Evolutionary conservation across 805 yeast genomes (phyloP).

Genomic region (Candida wancherniae): DNA sequence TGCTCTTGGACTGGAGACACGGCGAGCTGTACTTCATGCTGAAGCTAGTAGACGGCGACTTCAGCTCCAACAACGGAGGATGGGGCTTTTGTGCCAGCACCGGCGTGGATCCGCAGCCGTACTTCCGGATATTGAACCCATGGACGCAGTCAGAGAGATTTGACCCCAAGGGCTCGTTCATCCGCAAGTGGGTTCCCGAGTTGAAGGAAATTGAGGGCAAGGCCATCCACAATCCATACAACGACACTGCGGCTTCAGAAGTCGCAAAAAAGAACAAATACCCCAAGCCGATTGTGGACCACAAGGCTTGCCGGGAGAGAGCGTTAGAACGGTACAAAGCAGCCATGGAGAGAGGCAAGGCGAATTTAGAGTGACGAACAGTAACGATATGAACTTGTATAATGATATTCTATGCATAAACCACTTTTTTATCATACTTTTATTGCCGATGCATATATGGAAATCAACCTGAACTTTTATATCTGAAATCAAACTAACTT

Average conservation of each 20-base stretch:
- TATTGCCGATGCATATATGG: too few relatives aligned
- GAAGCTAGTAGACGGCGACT: conserved; percentile 48
- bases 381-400: neutral
- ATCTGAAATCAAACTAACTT: too few relatives aligned
- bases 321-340: conserved; percentile 40
- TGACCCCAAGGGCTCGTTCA: conserved; percentile 44
- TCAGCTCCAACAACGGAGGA: conserved; percentile 52
- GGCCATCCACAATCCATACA: conserved; percentile 33
- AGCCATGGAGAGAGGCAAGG: conserved; percentile 22
- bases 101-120: conserved; percentile 54
- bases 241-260: conserved; percentile 20
- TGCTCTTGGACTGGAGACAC: conserved; percentile 50
- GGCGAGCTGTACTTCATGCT: conserved; percentile 50
- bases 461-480: too few relatives aligned
- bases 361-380: conserved; percentile 3
- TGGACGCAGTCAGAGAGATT: conserved; percentile 45
- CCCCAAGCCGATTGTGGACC: conserved; percentile 43
- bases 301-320: conserved; percentile 36
- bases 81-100: conserved; percentile 54
- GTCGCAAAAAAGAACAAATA: conserved; percentile 29
- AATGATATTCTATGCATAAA: too few relatives aligned
- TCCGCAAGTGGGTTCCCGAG: conserved; percentile 49
- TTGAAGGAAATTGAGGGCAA: conserved; percentile 26
- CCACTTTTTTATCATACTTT: too few relatives aligned
- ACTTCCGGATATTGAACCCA: conserved; percentile 52